phyloP scores from a whole-genome alignment of 768 basidiomycete genomes.

The Suillus placidus region DNA sequence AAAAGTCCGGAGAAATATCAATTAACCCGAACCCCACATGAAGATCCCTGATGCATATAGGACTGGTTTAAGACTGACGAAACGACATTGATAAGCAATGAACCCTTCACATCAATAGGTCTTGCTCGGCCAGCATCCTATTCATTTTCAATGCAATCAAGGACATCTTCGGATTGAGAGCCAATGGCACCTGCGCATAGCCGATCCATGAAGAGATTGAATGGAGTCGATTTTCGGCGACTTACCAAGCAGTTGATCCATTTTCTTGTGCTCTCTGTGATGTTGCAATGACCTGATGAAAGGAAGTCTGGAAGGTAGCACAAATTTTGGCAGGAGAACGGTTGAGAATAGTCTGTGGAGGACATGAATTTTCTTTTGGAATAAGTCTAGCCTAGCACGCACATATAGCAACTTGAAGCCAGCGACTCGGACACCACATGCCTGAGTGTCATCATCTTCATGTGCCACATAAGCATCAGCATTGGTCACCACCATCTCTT shows the following conservation, averaged over 20 bases:
- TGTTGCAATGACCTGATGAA: conserved; percentile 57
- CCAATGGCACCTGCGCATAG: conserved; percentile 74
- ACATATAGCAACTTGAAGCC: conserved; percentile 85
- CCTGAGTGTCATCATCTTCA: conserved; percentile 88
- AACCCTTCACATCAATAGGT: conserved; percentile 75
- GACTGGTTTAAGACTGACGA: conserved; percentile 72
- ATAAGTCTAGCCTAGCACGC: conserved; percentile 15
- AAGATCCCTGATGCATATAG: conserved; percentile 47
- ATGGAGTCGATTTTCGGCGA: conserved; percentile 8
- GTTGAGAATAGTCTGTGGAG: conserved; percentile 57
- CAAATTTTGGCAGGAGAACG: conserved; percentile 53
- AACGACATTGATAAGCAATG: conserved; percentile 78
- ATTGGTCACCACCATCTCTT: conserved; percentile 87
- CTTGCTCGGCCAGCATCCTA: conserved; percentile 60
- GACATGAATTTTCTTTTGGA: conserved; percentile 5
- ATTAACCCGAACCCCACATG: background rate
- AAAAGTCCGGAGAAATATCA: conserved; percentile 55
- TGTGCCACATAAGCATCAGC: conserved; percentile 93
- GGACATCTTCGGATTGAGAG: conserved; percentile 74
- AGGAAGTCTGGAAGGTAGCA: conserved; percentile 52
- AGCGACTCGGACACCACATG: conserved; percentile 81
- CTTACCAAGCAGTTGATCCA: conserved; percentile 67
- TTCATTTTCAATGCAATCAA: conserved; percentile 82
- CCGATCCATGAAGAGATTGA: conserved; percentile 10
- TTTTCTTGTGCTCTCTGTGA: conserved; percentile 58